These are phyloP conservation scores for Heimioporus sp. DNA, from an alignment of 768 basidiomycete genomes.

Conservation along the genomic window DNA sequence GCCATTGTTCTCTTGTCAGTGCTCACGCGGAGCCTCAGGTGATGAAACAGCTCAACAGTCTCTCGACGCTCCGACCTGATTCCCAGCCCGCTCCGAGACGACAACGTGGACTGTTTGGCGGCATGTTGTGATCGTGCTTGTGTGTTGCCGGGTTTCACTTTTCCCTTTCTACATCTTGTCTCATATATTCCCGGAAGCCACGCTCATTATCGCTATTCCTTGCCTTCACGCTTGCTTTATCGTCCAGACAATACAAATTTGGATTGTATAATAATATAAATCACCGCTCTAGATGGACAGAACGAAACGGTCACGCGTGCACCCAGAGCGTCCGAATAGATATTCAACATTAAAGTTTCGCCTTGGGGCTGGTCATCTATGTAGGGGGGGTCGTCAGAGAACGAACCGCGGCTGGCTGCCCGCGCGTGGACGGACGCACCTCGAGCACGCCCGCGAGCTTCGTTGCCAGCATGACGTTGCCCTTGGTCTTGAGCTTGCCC, in stretches of 20 bases:
- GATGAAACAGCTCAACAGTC: slow-evolving; percentile 91
- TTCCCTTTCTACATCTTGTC: neutral
- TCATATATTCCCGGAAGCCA: neutral
- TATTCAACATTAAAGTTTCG: slow-evolving; percentile 44
- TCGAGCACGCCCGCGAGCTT: slow-evolving; percentile 85
- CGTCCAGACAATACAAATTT: neutral
- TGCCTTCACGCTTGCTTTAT: neutral
- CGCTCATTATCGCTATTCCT: slow-evolving; percentile 6
- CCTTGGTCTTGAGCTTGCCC: slow-evolving; percentile 88
- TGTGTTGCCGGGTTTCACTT: neutral
- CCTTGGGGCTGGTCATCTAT: slow-evolving; percentile 37
- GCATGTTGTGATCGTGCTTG: slow-evolving; percentile 57
- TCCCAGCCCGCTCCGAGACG: slow-evolving; percentile 70
- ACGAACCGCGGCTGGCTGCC: too few species aligned
- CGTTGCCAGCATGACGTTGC: slow-evolving; percentile 92
- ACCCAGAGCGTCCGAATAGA: too few species aligned
- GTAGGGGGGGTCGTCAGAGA: too few species aligned
- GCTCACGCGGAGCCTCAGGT: slow-evolving; percentile 49
- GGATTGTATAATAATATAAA: slow-evolving; percentile 16
- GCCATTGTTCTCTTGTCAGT: neutral
- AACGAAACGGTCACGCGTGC: neutral
- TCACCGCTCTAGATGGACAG: slow-evolving; percentile 15
- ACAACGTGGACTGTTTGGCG: slow-evolving; percentile 76
- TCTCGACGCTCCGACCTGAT: slow-evolving; percentile 86
- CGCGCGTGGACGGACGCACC: slow-evolving; percentile 44